A percentile compares a stretch with the other conserved stretches of the same genome.
These are phyloP conservation scores for Epichloe elymi DNA, from an alignment of 2,329 filamentous ascomycete genomes.

Conservation along the genomic window DNA sequence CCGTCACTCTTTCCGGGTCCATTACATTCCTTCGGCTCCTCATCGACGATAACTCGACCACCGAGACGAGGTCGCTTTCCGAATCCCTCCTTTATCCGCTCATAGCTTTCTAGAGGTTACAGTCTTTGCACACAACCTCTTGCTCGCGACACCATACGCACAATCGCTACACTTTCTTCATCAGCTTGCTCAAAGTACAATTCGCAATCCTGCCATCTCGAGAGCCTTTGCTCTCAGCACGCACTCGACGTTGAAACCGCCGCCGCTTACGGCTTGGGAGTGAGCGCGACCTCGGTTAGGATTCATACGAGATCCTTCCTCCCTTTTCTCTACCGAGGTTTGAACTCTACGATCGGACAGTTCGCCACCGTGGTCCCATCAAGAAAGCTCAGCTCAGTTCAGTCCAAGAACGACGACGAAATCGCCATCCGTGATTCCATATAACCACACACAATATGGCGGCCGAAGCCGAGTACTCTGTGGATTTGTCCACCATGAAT, in stretches of 20 bases:
- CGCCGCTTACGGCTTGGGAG: neutral
- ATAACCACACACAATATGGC: conserved; percentile 18
- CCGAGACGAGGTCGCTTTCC: conserved; percentile 7
- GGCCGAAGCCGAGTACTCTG: conserved; percentile 25
- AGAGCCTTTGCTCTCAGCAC: neutral
- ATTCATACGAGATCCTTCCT: too few species aligned
- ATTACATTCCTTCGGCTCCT: conserved; percentile 29
- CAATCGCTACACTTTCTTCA: conserved; percentile 6
- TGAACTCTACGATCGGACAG: neutral
- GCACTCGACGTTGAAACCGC: neutral
- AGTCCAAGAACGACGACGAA: neutral
- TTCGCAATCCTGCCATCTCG: neutral
- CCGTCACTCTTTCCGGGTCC: conserved; percentile 40
- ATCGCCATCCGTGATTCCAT: neutral
- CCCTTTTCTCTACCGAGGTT: too few species aligned
- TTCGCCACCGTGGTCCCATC: neutral
- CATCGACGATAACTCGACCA: conserved; percentile 10
- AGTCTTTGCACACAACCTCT: conserved; percentile 6
- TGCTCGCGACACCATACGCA: neutral
- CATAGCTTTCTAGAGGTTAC: conserved; percentile 5
- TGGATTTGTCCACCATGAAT: conserved; percentile 17
- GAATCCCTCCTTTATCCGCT: conserved; percentile 8
- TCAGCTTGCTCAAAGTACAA: conserved; percentile 1
- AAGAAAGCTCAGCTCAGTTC: neutral
- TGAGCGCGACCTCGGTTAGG: too few species aligned